Percentiles rank a stretch among this genome's conserved stretches.
These are phyloP conservation scores for Saccharomyces jurei DNA, from an alignment of 805 yeast species.

Conservation along the genomic window DNA sequence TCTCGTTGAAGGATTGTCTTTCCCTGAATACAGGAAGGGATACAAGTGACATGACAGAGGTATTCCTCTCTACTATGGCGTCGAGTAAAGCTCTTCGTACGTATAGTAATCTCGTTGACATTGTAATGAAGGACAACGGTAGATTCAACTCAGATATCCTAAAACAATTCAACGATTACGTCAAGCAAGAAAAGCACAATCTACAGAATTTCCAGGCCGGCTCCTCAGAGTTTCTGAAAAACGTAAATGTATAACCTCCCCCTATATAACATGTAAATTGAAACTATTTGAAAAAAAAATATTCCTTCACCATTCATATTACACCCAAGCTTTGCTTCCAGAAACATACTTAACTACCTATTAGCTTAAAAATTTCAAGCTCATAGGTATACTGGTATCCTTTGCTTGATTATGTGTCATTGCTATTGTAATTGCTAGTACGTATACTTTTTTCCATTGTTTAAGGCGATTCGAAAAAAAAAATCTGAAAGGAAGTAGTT, in stretches of 20 bases:
- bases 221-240: neutral
- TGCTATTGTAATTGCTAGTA: neutral
- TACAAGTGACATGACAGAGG: neutral
- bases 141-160: constrained; percentile 4
- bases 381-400: neutral
- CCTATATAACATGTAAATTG: neutral
- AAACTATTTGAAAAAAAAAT: neutral
- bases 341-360: neutral
- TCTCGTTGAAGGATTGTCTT: neutral
- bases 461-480: neutral
- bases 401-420: neutral
- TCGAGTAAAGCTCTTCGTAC: neutral
- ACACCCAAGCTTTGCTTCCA: no score
- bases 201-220: constrained; percentile 2
- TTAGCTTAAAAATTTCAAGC: neutral
- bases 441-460: neutral
- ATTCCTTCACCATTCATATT: neutral
- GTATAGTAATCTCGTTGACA: neutral
- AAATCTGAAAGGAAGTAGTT: constrained; percentile 3
- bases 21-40: neutral
- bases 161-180: constrained; percentile 6
- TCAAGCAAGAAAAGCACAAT: constrained; percentile 6
- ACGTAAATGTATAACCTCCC: constrained; percentile 1
- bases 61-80: neutral
- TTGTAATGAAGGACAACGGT: constrained; percentile 5